Evolutionary conservation across 306 rosid species (phyloP).

Genomic region (Cucumis cinereus): DNA sequence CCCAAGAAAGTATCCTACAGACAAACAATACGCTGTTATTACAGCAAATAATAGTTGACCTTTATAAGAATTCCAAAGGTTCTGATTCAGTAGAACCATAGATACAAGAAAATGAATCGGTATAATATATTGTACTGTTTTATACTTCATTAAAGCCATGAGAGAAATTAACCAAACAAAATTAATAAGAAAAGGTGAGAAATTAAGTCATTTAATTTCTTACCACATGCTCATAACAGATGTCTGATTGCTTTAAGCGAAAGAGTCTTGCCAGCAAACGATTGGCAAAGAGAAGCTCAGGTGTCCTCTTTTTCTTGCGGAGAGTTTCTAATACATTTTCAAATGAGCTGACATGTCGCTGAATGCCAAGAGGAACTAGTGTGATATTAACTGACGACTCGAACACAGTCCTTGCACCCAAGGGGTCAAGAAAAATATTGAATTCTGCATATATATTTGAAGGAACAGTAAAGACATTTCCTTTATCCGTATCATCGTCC

Average conservation of each 20-base stretch:
- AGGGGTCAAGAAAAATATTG: constrained; percentile 80
- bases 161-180: background rate
- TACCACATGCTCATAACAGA: constrained; percentile 74
- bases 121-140: background rate
- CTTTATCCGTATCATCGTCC: constrained; percentile 30
- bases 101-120: background rate
- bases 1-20: constrained; percentile 66
- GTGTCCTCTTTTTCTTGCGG: constrained; percentile 23
- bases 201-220: background rate
- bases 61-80: background rate
- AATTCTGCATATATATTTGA: constrained; percentile 69
- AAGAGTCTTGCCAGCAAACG: constrained; percentile 35
- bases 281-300: constrained; percentile 42
- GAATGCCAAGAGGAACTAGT: constrained; percentile 59
- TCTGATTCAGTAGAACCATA: background rate
- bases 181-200: background rate
- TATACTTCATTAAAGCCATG: background rate
- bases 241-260: constrained; percentile 31
- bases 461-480: constrained; percentile 60
- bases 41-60: background rate
- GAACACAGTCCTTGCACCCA: constrained; percentile 59
- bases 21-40: background rate
- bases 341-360: constrained; percentile 41
- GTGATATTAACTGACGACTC: constrained; percentile 47
- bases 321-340: constrained; percentile 18